Base-by-base conservation (phyloP, 305 asterid genomes). In the Caryopteris hybrid region DNA sequence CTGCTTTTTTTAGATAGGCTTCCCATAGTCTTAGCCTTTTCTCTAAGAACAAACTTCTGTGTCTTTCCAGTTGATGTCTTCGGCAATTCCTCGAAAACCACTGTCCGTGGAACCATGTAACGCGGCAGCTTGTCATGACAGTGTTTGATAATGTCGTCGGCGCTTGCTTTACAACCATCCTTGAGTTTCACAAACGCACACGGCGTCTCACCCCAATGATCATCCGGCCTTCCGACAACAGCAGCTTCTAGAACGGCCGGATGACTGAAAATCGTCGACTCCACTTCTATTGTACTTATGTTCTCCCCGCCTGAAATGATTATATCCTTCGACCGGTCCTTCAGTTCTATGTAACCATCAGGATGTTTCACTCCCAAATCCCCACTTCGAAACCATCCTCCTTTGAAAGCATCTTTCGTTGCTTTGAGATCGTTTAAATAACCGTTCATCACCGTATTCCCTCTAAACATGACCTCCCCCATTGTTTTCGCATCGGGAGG, bases 381-480 rank as follows among this genome's bases (percentile, higher is more conserved):
- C 17, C 97, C 96, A 11, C 81, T 86, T 13, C 85, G 72, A 39
- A 83, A 82, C 97, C 97, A 90, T 21, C 97, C 96, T 0, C 81
- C 88, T 71, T 56, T 68, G 52, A 89, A 87, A 12, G 93, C 91
- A 0, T 82, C 92, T 36, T 72, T 63, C 1, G 96, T 89, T 13
- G 91, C 88, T 68, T 69, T 64, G 0, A 14, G 1, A 45, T 89
- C 78, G 29, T 87, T 85, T 6, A 84, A 71, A 64, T 89, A 89
- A 6, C 96, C 96, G 27, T 76, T 83, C 97, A 90, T 90, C 21
- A 90, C 78, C 0, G 92, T 86, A 31, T 90, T 90, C 13, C 94
- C 97, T 66, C 96, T 76, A n/a, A 90, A 86, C 96, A 90, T 88
- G 12, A 85, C 96, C 75, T 90, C 96, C 0, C 96, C 96, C 46